Conservation (phyloP, 2,329 filamentous ascomycete genomes). For the Sporothrix mexicana region DNA sequence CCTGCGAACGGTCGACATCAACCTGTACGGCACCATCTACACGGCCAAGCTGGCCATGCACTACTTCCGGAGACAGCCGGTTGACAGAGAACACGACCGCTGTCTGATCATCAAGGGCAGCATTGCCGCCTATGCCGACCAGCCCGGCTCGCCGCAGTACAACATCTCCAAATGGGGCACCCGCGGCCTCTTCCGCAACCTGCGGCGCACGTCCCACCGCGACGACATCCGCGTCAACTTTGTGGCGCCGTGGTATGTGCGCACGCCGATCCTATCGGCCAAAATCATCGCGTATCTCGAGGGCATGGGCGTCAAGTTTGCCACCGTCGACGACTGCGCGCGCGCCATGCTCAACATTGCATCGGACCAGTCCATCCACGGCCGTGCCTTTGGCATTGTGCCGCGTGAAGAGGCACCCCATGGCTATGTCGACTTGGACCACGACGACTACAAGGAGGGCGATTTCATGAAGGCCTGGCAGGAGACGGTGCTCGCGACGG, state of each 20-base stretch:
- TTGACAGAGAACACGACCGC: constrained; percentile 49
- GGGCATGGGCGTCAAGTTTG: constrained; percentile 34
- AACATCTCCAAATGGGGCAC: constrained; percentile 53
- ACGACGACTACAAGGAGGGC: constrained; percentile 33
- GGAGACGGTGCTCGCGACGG: constrained; percentile 28
- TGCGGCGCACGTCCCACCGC: constrained; percentile 47
- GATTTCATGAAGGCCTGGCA: constrained; percentile 32
- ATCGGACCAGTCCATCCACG: constrained; percentile 21
- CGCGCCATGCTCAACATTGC: constrained; percentile 30
- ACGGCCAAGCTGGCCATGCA: constrained; percentile 55
- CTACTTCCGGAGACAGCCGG: constrained; percentile 52
- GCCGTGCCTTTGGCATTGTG: constrained; percentile 31
- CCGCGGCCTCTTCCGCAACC: constrained; percentile 52
- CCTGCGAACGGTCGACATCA: constrained; percentile 51
- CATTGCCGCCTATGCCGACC: constrained; percentile 56
- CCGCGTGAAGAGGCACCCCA: constrained; percentile 30
- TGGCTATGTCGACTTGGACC: constrained; percentile 27
- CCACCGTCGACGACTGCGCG: constrained; percentile 31
- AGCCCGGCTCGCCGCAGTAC: constrained; percentile 50
- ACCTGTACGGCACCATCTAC: constrained; percentile 52
- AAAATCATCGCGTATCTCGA: constrained; percentile 24
- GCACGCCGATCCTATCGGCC: constrained; percentile 30
- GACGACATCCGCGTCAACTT: constrained; percentile 55
- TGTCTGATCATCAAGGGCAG: constrained; percentile 57
- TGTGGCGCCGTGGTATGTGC: constrained; percentile 51